Base-by-base conservation (phyloP, 345 rosid genomes). In the Pistacia integerrima region DNA sequence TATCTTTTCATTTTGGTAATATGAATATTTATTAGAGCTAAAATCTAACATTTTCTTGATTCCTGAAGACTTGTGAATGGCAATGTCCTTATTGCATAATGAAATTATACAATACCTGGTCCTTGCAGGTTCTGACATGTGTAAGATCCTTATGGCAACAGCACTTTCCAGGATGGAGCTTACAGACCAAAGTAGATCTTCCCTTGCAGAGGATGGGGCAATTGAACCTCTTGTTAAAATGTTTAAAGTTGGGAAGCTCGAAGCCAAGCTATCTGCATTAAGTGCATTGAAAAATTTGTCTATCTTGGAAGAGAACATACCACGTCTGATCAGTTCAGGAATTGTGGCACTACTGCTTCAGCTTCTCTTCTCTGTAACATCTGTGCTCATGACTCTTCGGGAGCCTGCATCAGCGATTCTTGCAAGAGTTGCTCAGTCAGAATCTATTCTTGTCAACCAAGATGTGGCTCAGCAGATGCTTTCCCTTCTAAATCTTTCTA, bases 391-490 rank as follows among this genome's bases (percentile, higher is more conserved):
- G 93, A 89, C 92, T 69, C 92, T 91, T 52, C 84, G 93, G 48
- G 96, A 91, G 82, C 96, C 96, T 5, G 96, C 90, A 62, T 89
- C 96, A 3, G 92, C 89, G 1, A 89, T 91, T 68, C 90, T 91
- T 8, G 91, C 90, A 8, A 85, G 77, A 73, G 87, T 91, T 66
- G 90, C 93, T 28, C 85, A 88, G 76, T 89, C 92, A 0, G 92
- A 87, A 63, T 77, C 89, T 7, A 78, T 85, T 65, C 88, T 91
- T n/a, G 87, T 88, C 51, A 87, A 87, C 69, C 70, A 78, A 64
- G 90, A 87, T 58, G 89, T 87, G 46, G 93, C 93, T 67, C 93
- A 85, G 80, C 93, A 91, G 85, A 91, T 91, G 92, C 87, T 91
- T 51, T 87, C 91, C 2, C 96, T 91, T 72, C 61, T 91, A 82